Base-by-base conservation (phyloP, 495 filamentous ascomycete genomes). In the Bathelium albidoporum region DNA sequence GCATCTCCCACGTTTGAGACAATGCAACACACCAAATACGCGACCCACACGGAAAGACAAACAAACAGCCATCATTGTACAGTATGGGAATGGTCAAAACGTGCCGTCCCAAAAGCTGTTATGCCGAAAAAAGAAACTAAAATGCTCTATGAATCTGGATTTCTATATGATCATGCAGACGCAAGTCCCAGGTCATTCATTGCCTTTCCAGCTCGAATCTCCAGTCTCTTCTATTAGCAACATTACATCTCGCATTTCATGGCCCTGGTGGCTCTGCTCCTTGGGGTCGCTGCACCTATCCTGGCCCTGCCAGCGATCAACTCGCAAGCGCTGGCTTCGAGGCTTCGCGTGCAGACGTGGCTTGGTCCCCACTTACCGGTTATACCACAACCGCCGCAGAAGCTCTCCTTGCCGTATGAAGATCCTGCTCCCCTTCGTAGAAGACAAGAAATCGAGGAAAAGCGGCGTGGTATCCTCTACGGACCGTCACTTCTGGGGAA, bases 401-500 rank as follows among this genome's bases (percentile, higher is more conserved):
- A 49, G 43, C 43, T 49, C 43, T 10, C n/a, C 43, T 49, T 49
- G 43, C 43, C 43, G 43, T 49, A 49, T 49, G 43, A 49, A 49
- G 43, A 49, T 49, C 43, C 43, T 49, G 43, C 43, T 49, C 9
- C 43, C 20, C 43, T 49, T 49, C 20, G 9, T 11, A 49, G 43
- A 49, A 49, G 18, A 49, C 43, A 49, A 32, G 62, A 62, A 52
- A 61, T 70, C 26, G n/a, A 44, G 34, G 32, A 34, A 9, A 66
- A 68, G 32, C 59, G 58, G 24, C 45, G 28, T 24, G 64, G 66
- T 29, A 66, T 62, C 60, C 61, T 66, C 20, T 68, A 68, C 61
- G 64, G 64, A n/a, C 66, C 66, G 9, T 60, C 66, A 49, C 59
- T 68, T 39, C 29, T 59, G 44, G 66, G 66, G 39, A 68, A 66